Conservation (phyloP, 2,329 filamentous ascomycete species). For the Beauveria asiatica region DNA sequence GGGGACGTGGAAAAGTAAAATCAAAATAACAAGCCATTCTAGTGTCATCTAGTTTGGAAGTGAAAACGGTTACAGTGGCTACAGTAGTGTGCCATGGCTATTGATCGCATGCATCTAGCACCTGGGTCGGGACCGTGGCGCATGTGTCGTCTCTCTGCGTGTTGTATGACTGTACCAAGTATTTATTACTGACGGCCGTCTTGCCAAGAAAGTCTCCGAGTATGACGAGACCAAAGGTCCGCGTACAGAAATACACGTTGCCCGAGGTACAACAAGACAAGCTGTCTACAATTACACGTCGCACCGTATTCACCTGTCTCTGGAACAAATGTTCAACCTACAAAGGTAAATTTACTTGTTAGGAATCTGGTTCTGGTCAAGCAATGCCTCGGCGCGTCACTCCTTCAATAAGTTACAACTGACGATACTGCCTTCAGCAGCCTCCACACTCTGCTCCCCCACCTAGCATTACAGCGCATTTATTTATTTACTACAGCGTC, state of each 20-base stretch:
- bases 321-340: no score
- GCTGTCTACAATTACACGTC: neutral
- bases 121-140: neutral
- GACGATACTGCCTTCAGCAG: no score
- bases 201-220: neutral
- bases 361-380: no score
- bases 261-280: neutral
- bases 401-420: no score
- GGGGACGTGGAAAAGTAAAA: neutral
- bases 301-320: neutral
- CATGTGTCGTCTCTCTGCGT: no score
- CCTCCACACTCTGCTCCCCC: neutral
- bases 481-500: no score
- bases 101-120: neutral
- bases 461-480: neutral
- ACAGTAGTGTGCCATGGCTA: neutral
- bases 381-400: neutral
- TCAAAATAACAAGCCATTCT: neutral
- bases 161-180: no score
- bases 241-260: no score
- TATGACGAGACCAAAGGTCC: neutral
- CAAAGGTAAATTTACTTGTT: no score
- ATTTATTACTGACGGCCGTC: neutral
- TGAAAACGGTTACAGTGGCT: conserved; percentile 11
- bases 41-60: neutral